Base-by-base conservation (phyloP, 1,139 yeast species). In the Sugiyamaella pinicola region DNA sequence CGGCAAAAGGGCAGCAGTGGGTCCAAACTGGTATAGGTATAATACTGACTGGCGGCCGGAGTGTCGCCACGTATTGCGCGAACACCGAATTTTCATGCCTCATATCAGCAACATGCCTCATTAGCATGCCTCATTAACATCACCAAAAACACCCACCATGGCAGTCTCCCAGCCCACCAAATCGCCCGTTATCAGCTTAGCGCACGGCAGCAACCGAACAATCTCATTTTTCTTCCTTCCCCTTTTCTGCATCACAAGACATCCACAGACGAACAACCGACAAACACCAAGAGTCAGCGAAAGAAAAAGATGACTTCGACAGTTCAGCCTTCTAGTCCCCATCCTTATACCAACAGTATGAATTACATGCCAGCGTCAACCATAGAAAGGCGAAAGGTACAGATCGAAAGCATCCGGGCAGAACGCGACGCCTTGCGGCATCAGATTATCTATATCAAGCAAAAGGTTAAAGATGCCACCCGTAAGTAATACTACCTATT, bases 351-450 rank as follows among this genome's bases (percentile, higher is more conserved):
- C 12, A 18, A 17, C 19, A 10, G 22, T 31, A 12, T 31, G 37
- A 24, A 9, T 8, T 42, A 13, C n/a, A 13, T 18, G 6, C 47
- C 47, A 33, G 47, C 47, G 1, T 29, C 38, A 9, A 33, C 39
- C 3, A 2, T n/a, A 15, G 24, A 34, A 9, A 37, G 38, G 21
- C 29, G 47, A 13, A 35, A 22, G 7, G 19, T 47, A 40, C 53
- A 55, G 28, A 57, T 61, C 18, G 54, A 58, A 5, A 46, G 53
- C 28, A 57, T 60, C 26, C 57, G 55, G 33, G 56, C 58, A n/a
- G 65, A 63, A 41, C 51, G 60, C 2, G 64, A 62, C 31, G 55
- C 55, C 8, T 51, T 63, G 12, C 54, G 59, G 28, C 52, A 54
- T 12, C 62, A 59, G 47, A 56, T 63, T 41, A 47, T 53, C 3